phyloP scores from a whole-genome alignment of 164 flowering plant genomes.

The Liquidambar formosana region DNA sequence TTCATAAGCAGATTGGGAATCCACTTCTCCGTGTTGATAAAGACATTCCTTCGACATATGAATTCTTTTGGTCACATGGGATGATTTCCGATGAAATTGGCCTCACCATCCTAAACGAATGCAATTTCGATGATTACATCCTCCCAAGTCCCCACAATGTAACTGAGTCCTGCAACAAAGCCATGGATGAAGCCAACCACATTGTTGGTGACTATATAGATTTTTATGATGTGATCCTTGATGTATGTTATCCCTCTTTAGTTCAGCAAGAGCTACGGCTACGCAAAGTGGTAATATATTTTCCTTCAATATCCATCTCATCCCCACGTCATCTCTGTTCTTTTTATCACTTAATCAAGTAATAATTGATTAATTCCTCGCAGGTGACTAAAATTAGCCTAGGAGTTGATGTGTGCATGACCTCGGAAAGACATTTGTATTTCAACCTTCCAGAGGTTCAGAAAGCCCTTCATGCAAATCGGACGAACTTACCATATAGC shows the following conservation, averaged over 20 bases:
- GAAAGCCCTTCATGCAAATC: constrained; percentile 89
- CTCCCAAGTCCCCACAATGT: constrained; percentile 63
- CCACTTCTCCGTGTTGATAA: constrained; percentile 83
- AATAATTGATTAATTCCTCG: background rate
- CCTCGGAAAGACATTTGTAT: constrained; percentile 70
- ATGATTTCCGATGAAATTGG: constrained; percentile 96
- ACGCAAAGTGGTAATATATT: constrained; percentile 54
- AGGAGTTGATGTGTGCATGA: constrained; percentile 95
- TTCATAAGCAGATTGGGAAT: constrained; percentile 66
- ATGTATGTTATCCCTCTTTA: constrained; percentile 88
- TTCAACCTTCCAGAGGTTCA: constrained; percentile 94
- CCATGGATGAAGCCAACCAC: constrained; percentile 46
- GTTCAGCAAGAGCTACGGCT: constrained; percentile 90
- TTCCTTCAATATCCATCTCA: background rate
- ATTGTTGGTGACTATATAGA: constrained; percentile 77
- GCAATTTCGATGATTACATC: constrained; percentile 78
- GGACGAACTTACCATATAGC: constrained; percentile 66
- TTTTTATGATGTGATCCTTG: constrained; percentile 81
- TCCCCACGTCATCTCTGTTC: background rate
- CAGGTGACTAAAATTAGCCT: constrained; percentile 89
- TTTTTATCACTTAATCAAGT: background rate
- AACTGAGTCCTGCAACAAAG: constrained; percentile 48
- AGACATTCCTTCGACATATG: constrained; percentile 68
- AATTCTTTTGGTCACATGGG: constrained; percentile 95
- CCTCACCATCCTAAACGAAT: constrained; percentile 66